Conservation (phyloP, 352 stramenopile species). For the Blastocystis sp. region DNA sequence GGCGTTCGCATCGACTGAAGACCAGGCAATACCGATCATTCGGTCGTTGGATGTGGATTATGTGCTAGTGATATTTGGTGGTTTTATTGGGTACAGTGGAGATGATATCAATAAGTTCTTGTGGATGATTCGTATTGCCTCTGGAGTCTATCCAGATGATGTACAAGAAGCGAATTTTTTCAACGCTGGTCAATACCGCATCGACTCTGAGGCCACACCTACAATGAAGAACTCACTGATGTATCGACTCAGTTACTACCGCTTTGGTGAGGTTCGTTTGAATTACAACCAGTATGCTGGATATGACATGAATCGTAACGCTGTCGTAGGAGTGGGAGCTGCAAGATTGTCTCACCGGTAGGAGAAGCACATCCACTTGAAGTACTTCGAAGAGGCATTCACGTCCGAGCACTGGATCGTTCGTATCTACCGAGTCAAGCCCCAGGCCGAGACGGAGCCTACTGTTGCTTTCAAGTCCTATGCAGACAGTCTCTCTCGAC, state of each 20-base stretch:
- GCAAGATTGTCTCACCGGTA: not conserved
- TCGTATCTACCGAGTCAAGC: conserved; percentile 87
- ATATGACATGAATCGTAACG: conserved; percentile 68
- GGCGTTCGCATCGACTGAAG: conserved; percentile 74
- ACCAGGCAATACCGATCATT: conserved; percentile 79
- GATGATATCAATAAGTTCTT: conserved; percentile 87
- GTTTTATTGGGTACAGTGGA: conserved; percentile 75
- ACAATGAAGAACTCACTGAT: conserved; percentile 80
- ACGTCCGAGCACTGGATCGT: conserved; percentile 89
- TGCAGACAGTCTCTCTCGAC: not conserved
- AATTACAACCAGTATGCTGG: conserved; percentile 74
- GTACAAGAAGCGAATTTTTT: conserved; percentile 81
- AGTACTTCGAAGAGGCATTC: conserved; percentile 83
- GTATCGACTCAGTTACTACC: conserved; percentile 87
- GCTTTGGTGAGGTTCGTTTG: conserved; percentile 79
- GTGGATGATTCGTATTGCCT: conserved; percentile 82
- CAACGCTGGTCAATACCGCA: conserved; percentile 71
- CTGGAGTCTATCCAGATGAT: conserved; percentile 74
- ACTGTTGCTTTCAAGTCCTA: not conserved
- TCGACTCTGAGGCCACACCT: conserved; percentile 69
- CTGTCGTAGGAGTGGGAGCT: conserved; percentile 6
- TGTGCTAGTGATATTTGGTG: conserved; percentile 81
- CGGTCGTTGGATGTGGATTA: conserved; percentile 83
- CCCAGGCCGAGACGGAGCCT: not conserved
- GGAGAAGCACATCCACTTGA: conserved; percentile 76